phyloP scores from a whole-genome alignment of 805 yeast species.

The Candida hungchunana region DNA sequence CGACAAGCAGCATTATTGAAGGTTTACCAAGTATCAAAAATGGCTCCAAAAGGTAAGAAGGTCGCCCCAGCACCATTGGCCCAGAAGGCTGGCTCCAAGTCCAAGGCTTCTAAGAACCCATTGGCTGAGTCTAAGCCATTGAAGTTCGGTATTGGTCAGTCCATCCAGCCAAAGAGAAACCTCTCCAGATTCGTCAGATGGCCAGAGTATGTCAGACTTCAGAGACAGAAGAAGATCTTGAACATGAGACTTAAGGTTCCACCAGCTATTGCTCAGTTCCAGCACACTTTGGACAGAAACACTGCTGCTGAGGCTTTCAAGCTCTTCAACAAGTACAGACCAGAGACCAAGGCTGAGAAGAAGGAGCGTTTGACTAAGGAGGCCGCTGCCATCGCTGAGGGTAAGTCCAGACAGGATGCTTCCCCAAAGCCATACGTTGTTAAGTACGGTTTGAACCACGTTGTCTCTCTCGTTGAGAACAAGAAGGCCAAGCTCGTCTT shows the following conservation, averaged over 20 bases:
- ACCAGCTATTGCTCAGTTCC: constrained; percentile 97
- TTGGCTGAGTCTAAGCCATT: constrained; percentile 85
- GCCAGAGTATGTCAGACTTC: constrained; percentile 98
- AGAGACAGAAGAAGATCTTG: constrained; percentile 98
- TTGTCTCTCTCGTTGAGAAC: constrained; percentile 94
- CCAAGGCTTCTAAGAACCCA: constrained; percentile 72
- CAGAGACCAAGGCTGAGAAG: constrained; percentile 96
- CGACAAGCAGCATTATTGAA: not conserved
- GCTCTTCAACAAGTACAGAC: constrained; percentile 98
- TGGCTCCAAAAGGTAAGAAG: constrained; percentile 51
- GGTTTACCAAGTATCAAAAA: constrained; percentile 3
- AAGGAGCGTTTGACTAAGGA: constrained; percentile 98
- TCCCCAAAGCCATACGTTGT: constrained; percentile 96
- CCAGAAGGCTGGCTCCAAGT: constrained; percentile 58
- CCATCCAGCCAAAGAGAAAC: constrained; percentile 92
- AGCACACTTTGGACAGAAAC: constrained; percentile 95
- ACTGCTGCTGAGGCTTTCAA: constrained; percentile 96
- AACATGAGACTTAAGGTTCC: constrained; percentile 97
- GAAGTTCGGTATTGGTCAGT: constrained; percentile 96
- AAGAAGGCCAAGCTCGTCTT: constrained; percentile 96
- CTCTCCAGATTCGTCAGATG: constrained; percentile 96
- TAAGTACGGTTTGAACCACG: constrained; percentile 99
- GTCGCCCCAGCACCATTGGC: constrained; percentile 99
- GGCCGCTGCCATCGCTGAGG: constrained; percentile 98
- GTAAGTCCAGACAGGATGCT: constrained; percentile 94